Evolutionary conservation across 2,329 filamentous ascomycete species (phyloP).

Genomic region (Colletotrichum neosansevieriae): DNA sequence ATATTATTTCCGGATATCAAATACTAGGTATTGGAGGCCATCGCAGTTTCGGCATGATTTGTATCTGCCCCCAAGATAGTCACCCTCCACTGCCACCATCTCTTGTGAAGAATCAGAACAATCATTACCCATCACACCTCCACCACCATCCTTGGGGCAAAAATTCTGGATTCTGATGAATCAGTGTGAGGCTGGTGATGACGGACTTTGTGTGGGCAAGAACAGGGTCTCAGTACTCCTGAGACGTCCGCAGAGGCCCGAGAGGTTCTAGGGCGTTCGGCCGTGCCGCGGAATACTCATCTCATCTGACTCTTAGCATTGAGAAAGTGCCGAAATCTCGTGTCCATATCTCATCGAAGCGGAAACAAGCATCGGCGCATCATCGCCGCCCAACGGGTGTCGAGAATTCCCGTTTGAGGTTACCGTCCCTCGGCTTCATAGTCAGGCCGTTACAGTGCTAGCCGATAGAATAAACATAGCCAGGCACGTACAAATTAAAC

Average conservation of each 20-base stretch:
- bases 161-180: background rate
- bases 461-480: too few relatives aligned
- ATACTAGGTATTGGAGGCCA: too few relatives aligned
- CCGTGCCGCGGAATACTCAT: background rate
- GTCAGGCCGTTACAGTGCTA: background rate
- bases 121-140: background rate
- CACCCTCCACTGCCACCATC: background rate
- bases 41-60: too few relatives aligned
- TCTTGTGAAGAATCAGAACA: background rate
- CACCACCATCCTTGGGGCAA: background rate
- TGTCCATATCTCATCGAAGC: slow-evolving; percentile 10
- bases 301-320: slow-evolving; percentile 1
- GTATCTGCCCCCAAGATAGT: too few relatives aligned
- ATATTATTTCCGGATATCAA: too few relatives aligned
- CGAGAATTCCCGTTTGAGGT: background rate
- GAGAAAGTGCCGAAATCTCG: background rate
- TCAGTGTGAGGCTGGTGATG: background rate
- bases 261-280: background rate
- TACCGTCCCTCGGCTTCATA: background rate
- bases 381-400: background rate
- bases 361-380: background rate
- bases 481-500: too few relatives aligned
- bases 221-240: background rate
- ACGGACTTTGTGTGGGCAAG: background rate
- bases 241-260: background rate